These are phyloP conservation scores for Wickerhamiella shivajii DNA, from an alignment of 805 yeast genomes.

Conservation along the genomic window DNA sequence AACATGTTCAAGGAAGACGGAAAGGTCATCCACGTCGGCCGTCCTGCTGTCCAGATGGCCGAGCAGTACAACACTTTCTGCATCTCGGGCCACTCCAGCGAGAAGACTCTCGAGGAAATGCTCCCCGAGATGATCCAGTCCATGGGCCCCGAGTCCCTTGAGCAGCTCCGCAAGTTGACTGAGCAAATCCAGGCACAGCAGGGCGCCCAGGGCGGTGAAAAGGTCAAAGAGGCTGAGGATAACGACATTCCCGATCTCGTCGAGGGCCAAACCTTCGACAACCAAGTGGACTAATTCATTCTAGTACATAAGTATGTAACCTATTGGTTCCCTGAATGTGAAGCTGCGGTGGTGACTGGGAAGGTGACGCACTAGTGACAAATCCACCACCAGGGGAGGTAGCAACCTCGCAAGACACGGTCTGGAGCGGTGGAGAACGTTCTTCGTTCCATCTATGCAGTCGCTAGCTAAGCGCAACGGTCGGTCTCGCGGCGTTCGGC, in stretches of 20 bases:
- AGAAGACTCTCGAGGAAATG: constrained; percentile 81
- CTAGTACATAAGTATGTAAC: neutral
- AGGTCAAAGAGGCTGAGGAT: constrained; percentile 33
- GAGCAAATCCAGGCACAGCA: constrained; percentile 60
- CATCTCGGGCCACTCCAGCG: constrained; percentile 89
- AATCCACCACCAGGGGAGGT: too few species aligned
- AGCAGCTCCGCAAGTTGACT: constrained; percentile 77
- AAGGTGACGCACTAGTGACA: too few species aligned
- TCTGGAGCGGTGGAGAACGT: too few species aligned
- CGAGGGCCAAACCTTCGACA: constrained; percentile 80
- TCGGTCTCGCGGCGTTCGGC: too few species aligned
- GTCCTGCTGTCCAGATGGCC: constrained; percentile 92
- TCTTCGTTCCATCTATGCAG: too few species aligned
- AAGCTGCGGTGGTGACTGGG: too few species aligned
- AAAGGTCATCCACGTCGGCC: constrained; percentile 86
- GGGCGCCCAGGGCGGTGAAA: constrained; percentile 33
- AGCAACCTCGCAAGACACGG: too few species aligned
- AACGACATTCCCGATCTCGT: constrained; percentile 56
- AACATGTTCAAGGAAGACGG: constrained; percentile 97
- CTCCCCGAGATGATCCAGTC: constrained; percentile 90
- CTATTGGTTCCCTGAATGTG: too few species aligned
- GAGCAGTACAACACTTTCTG: constrained; percentile 83
- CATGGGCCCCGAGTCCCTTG: constrained; percentile 90
- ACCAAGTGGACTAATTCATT: constrained; percentile 33
- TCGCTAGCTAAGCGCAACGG: too few species aligned